Percentiles rank a stretch among this genome's conserved stretches.
Conservation (phyloP, 2,329 filamentous ascomycete genomes). For the Nothophaeocryptopus gaeumannii region DNA sequence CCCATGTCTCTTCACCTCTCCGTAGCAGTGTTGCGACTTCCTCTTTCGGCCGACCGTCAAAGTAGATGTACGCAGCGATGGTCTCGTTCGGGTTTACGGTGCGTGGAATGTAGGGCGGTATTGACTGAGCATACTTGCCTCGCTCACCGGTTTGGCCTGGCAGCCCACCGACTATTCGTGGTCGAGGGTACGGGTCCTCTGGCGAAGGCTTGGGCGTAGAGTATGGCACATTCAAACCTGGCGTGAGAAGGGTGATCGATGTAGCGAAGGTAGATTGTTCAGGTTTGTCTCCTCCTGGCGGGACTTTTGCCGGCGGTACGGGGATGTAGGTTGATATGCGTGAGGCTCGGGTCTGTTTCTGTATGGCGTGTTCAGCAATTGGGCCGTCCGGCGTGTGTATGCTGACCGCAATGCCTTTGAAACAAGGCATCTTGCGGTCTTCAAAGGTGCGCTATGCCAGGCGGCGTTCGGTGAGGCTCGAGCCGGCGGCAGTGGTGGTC, state of each 20-base stretch:
- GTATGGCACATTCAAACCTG: conserved; percentile 85
- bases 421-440: conserved; percentile 74
- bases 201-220: conserved; percentile 78
- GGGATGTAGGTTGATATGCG: conserved; percentile 97
- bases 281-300: conserved; percentile 66
- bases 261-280: conserved; percentile 97
- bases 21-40: conserved; percentile 92
- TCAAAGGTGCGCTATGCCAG: not conserved
- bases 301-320: conserved; percentile 81
- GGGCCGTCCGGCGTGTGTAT: conserved; percentile 81
- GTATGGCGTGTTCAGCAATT: conserved; percentile 87
- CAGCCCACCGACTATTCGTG: conserved; percentile 74
- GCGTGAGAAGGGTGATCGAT: conserved; percentile 91
- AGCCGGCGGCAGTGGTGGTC: conserved; percentile 4
- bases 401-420: conserved; percentile 97
- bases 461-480: conserved; percentile 1
- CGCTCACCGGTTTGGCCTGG: conserved; percentile 54
- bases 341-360: conserved; percentile 85
- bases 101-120: conserved; percentile 85
- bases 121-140: conserved; percentile 54
- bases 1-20: conserved; percentile 96
- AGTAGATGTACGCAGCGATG: conserved; percentile 98
- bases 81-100: conserved; percentile 94
- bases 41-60: conserved; percentile 91
- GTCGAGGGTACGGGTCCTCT: conserved; percentile 74